A percentile compares a stretch with the other conserved stretches of the same genome.
Conservation (phyloP, 1,284 basidiomycete species). For the Retiboletus flavoniger region DNA sequence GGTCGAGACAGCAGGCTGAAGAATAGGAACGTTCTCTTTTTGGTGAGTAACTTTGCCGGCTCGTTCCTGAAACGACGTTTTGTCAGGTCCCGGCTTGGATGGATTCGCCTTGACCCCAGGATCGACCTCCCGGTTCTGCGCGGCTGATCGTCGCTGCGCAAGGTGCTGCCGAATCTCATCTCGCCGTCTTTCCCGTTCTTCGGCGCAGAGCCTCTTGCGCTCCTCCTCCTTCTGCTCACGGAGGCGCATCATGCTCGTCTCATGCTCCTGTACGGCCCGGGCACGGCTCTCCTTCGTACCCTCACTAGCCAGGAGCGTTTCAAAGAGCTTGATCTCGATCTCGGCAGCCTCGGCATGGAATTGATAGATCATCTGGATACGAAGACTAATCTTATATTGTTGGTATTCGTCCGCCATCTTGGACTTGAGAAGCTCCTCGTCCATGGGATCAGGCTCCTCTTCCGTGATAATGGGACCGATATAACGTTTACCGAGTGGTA, state of each 20-base stretch:
- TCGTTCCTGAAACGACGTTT: conserved; percentile 15
- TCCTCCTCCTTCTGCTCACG: conserved; percentile 50
- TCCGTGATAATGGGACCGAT: conserved; percentile 47
- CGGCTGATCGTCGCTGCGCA: conserved; percentile 17
- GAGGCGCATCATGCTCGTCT: conserved; percentile 45
- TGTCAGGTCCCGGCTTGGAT: conserved; percentile 15
- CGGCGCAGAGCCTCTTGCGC: conserved; percentile 44
- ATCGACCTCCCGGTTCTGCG: conserved; percentile 22
- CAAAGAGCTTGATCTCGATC: conserved; percentile 46
- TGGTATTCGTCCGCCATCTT: conserved; percentile 44
- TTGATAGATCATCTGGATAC: conserved; percentile 53
- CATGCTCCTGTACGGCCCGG: conserved; percentile 45
- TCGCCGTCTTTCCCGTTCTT: conserved; percentile 43
- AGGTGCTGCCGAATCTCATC: conserved; percentile 34
- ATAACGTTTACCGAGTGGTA: conserved; percentile 37
- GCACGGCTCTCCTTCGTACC: conserved; percentile 33
- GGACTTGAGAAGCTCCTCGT: conserved; percentile 31
- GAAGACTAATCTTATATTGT: conserved; percentile 48
- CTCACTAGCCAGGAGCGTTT: conserved; percentile 38
- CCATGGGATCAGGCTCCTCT: conserved; percentile 38
- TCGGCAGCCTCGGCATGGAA: conserved; percentile 52
- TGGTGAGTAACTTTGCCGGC: conserved; percentile 14
- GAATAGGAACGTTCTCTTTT: conserved; percentile 23
- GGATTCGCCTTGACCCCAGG: conserved; percentile 15
- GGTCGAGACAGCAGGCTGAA: conserved; percentile 5